These are phyloP conservation scores for Mortierella sp. DNA, from an alignment of 371 early-diverging fungal species.

Conservation along the genomic window DNA sequence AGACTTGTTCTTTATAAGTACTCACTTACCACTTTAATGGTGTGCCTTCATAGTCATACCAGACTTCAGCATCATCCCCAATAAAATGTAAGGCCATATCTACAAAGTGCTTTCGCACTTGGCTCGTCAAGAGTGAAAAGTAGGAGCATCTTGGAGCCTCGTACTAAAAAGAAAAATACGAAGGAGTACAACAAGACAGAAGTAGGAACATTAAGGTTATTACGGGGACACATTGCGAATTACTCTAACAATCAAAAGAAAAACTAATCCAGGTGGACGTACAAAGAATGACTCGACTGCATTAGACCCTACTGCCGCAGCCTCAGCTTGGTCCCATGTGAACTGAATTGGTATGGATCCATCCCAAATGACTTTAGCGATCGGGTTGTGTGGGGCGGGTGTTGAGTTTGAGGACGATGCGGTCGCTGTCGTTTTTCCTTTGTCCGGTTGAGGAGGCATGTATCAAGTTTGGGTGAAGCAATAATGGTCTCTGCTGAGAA, in stretches of 20 bases:
- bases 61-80: conserved; percentile 65
- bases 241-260: too few relatives aligned
- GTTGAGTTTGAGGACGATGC: conserved; percentile 25
- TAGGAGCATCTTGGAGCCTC: conserved; percentile 75
- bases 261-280: conserved; percentile 22
- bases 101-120: conserved; percentile 62
- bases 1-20: not conserved
- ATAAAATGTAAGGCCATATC: conserved; percentile 57
- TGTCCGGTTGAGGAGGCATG: conserved; percentile 51
- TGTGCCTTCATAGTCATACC: conserved; percentile 74
- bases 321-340: conserved; percentile 58
- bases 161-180: conserved; percentile 47
- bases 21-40: conserved; percentile 77
- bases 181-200: too few relatives aligned
- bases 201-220: conserved; percentile 6
- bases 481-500: not conserved
- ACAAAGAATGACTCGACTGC: conserved; percentile 66
- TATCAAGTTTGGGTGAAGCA: not conserved
- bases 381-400: conserved; percentile 40
- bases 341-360: conserved; percentile 71
- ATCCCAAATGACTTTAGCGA: conserved; percentile 64
- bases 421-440: conserved; percentile 44
- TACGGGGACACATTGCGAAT: not conserved
- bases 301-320: conserved; percentile 51
- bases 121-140: conserved; percentile 68